Percentiles rank a stretch among this genome's conserved stretches.
Conservation (phyloP, 768 basidiomycete species). For the Strobilomyces echinocephalus region DNA sequence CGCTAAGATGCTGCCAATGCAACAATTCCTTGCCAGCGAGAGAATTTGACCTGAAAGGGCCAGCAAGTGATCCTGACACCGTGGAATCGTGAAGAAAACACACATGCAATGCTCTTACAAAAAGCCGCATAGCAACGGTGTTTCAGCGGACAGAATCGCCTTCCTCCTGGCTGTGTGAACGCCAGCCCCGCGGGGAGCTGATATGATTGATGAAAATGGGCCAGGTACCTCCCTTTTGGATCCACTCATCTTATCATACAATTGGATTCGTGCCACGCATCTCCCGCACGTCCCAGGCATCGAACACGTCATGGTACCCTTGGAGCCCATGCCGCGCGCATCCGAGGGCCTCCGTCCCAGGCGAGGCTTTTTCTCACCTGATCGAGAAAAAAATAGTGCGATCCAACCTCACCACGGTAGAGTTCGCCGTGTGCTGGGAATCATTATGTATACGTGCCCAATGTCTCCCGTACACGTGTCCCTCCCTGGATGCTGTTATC, state of each 20-base stretch:
- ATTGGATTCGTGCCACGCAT: not conserved
- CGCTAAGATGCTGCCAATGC: not conserved
- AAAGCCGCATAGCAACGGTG: not conserved
- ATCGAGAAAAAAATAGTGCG: not conserved
- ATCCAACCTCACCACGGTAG: not conserved
- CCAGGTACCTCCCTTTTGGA: no score
- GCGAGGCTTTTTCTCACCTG: not conserved
- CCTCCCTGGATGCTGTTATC: no score
- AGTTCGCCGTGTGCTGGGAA: slow-evolving; percentile 3
- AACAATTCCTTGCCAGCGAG: slow-evolving; percentile 1
- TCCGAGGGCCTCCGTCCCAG: not conserved
- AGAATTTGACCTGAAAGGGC: not conserved
- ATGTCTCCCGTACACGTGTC: no score
- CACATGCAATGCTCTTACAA: no score
- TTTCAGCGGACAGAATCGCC: not conserved
- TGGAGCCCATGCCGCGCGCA: not conserved
- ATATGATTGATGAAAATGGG: no score
- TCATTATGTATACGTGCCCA: not conserved
- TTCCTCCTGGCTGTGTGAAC: no score
- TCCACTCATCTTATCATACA: no score
- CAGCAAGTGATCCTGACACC: not conserved
- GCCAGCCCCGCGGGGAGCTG: no score
- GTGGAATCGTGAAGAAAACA: not conserved
- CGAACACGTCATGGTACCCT: not conserved
- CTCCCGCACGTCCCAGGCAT: not conserved